Evolutionary conservation across 768 basidiomycete species (phyloP), one percentile per base, ranked within the genome.

Genomic region (Serendipita indica): DNA sequence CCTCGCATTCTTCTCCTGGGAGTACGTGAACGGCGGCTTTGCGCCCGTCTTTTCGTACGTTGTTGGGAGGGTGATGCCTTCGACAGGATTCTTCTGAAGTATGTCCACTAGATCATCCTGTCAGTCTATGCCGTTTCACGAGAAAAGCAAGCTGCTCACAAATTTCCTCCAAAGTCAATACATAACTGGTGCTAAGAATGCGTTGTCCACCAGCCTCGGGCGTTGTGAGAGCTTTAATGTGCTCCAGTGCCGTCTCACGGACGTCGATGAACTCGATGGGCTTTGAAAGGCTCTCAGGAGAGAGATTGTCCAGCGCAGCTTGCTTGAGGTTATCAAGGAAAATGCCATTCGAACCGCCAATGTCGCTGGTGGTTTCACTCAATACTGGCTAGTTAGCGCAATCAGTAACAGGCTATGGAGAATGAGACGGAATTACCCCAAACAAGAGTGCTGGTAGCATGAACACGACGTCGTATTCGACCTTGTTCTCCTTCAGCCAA

Each of bases 171-270:
- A 18, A 54, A 10, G 20, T 27, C n/a, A 54, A n/a, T 28, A 10
- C 20, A 54, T 28, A 18, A 3, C 20, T 28, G 25, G 27, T 6
- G 39, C 41, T 27, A 6, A 43, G 5, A n/a, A 43, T 7, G 5
- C 84, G 71, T 59, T 84, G 72, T 1, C 78, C 78, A 2, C 74
- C 76, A 0, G 81, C 82, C 2, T 71, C 73, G 25, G 74, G 70
- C 56, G 72, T 75, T 57, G 73, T 72, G 20, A 87, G 66, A 2
- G 80, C 79, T 3, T 70, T 66, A 0, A 73, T 72, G 63, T 84
- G 82, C 0, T 76, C 79, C 13, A 69, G 66, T 0, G 77, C 80
- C 32, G 79, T 65, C 65, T 82, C 80, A 3, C 80, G 75, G 3
- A 81, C 80, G 54, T 82, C 78, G 0, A 33, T 30, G 10, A 54